phyloP scores from a whole-genome alignment of 2,329 filamentous ascomycete genomes.

The Dactylellina cionopaga region DNA sequence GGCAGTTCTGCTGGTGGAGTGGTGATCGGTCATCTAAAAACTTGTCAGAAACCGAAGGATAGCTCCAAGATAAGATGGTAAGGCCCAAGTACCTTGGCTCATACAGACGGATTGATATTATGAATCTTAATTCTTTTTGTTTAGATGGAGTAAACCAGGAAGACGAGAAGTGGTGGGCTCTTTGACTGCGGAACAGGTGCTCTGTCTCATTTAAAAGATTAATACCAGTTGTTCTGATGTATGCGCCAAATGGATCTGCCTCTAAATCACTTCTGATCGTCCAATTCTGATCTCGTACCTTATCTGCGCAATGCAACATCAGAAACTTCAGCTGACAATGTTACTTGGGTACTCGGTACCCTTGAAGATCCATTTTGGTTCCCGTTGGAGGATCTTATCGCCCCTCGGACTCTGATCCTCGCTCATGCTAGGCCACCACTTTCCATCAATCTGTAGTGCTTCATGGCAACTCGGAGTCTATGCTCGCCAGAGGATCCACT shows the following conservation, averaged over 20 bases:
- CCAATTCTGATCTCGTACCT: background rate
- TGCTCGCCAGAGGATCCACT: background rate
- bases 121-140: background rate
- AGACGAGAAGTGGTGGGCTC: background rate
- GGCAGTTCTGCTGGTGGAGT: background rate
- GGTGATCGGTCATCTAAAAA: background rate
- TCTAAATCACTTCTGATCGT: background rate
- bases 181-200: background rate
- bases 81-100: background rate
- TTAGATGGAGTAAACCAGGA: no score
- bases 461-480: background rate
- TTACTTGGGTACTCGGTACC: background rate
- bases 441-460: background rate
- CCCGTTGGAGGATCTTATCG: background rate
- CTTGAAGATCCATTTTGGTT: background rate
- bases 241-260: background rate
- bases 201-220: background rate
- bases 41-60: background rate
- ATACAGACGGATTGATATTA: background rate
- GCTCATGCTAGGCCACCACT: background rate
- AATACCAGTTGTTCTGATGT: background rate
- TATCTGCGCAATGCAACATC: background rate
- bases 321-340: background rate
- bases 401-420: background rate
- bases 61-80: background rate